A percentile compares a stretch with the other conserved stretches of the same genome.
phyloP scores from a whole-genome alignment of 31 red algal genomes.

The Pterothamnion heteromorphum region DNA sequence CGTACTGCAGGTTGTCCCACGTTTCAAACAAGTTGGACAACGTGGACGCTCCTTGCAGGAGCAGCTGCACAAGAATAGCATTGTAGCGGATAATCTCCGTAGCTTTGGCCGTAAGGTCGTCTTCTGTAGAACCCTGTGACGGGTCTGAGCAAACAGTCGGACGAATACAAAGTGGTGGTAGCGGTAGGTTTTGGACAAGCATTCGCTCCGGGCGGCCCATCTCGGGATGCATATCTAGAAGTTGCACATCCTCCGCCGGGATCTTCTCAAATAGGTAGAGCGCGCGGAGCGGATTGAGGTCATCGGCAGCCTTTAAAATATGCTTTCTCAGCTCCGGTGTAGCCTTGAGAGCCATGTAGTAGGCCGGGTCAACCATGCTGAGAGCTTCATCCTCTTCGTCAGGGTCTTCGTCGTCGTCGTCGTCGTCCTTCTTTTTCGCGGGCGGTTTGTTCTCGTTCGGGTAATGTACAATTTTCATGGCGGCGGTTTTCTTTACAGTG shows the following conservation, averaged over 20 bases:
- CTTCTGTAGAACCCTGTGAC: constrained; percentile 84
- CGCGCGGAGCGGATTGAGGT: constrained; percentile 75
- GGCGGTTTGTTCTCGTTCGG: constrained; percentile 69
- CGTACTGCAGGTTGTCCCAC: constrained; percentile 87
- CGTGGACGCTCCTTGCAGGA: constrained; percentile 60
- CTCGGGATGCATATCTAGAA: constrained; percentile 86
- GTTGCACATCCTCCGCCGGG: constrained; percentile 74
- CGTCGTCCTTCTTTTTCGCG: constrained; percentile 69
- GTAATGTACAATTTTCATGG: constrained; percentile 82
- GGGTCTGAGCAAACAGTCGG: constrained; percentile 91
- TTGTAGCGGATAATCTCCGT: constrained; percentile 78
- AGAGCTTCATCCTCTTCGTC: constrained; percentile 57
- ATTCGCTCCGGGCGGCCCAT: constrained; percentile 84
- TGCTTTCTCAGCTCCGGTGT: constrained; percentile 73
- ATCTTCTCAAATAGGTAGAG: constrained; percentile 78
- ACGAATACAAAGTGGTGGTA: constrained; percentile 93
- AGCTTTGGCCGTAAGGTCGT: constrained; percentile 93
- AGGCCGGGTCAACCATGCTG: constrained; percentile 51
- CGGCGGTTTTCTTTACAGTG: constrained; percentile 72
- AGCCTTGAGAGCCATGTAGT: constrained; percentile 37
- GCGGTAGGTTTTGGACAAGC: constrained; percentile 75
- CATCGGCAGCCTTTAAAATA: constrained; percentile 71
- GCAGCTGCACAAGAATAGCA: constrained; percentile 59
- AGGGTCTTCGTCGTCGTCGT: constrained; percentile 66
- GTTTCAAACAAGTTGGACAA: constrained; percentile 65